Evolutionary conservation across 106 monocot species (phyloP).

Genomic region (Cymbidium sinense): DNA sequence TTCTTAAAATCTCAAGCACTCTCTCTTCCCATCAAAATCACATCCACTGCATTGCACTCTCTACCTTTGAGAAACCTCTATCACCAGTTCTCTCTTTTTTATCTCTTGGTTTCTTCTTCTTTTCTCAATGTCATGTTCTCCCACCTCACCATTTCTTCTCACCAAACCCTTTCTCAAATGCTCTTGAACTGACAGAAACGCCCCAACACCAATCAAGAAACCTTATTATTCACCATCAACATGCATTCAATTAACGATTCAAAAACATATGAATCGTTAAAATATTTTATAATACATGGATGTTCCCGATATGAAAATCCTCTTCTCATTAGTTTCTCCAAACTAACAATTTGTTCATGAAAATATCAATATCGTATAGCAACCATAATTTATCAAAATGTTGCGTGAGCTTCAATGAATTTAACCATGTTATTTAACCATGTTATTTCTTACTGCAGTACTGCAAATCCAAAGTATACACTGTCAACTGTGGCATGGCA

Average conservation of each 20-base stretch:
- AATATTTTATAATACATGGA: not conserved
- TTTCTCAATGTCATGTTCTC: not conserved
- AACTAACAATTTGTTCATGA: not conserved
- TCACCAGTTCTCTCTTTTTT: too few species aligned
- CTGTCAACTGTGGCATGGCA: conserved; percentile 92
- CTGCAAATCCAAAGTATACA: conserved; percentile 86
- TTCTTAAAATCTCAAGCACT: too few species aligned
- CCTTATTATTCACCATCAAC: not conserved
- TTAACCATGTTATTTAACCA: not conserved
- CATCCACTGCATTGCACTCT: too few species aligned
- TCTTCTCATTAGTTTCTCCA: not conserved
- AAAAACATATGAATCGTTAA: not conserved
- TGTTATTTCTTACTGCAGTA: conserved; percentile 40
- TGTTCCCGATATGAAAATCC: not conserved
- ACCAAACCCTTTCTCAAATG: not conserved
- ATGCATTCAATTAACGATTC: not conserved
- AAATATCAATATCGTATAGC: not conserved
- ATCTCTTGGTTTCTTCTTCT: too few species aligned
- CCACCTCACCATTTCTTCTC: not conserved
- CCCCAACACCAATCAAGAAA: too few species aligned
- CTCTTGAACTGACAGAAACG: too few species aligned
- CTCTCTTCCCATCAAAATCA: too few species aligned
- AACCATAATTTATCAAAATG: not conserved
- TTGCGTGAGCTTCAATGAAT: not conserved
- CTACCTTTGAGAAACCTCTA: too few species aligned